These are phyloP conservation scores for Exophiala spinifera DNA, from an alignment of 2,329 filamentous ascomycete species.

Conservation along the genomic window DNA sequence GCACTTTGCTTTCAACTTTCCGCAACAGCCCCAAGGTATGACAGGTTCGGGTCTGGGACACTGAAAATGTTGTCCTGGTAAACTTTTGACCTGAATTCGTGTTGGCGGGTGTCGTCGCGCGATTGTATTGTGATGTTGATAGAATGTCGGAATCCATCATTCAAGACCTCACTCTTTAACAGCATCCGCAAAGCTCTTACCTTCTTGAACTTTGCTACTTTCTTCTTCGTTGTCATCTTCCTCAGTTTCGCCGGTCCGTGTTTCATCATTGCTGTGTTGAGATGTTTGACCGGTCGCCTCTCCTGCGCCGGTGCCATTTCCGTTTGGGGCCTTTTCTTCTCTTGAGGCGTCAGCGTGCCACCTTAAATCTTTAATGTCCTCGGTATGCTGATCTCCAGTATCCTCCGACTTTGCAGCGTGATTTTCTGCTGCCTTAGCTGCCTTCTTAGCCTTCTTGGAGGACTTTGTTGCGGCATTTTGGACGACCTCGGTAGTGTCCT, in stretches of 20 bases:
- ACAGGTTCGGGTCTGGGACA: too few species aligned
- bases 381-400: conserved; percentile 1
- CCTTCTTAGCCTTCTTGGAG: conserved; percentile 9
- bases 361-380: conserved; percentile 4
- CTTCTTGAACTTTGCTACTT: conserved; percentile 2
- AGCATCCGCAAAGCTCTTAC: conserved; percentile 14
- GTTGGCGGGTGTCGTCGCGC: too few species aligned
- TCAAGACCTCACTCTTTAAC: conserved; percentile 7
- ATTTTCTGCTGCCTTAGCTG: neutral
- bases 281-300: conserved; percentile 16
- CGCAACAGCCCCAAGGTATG: too few species aligned
- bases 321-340: conserved; percentile 22
- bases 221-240: conserved; percentile 5
- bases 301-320: conserved; percentile 25
- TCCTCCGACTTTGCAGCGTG: conserved; percentile 5
- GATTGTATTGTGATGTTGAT: too few species aligned
- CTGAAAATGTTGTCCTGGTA: too few species aligned
- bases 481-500: neutral
- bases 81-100: too few species aligned
- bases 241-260: conserved; percentile 4
- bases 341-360: conserved; percentile 1
- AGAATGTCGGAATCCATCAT: too few species aligned
- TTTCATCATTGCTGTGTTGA: conserved; percentile 2
- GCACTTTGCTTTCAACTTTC: too few species aligned
- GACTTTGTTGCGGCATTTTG: neutral